Conservation (phyloP, 2,329 filamentous ascomycete species). For the Diaporthe humulicola region DNA sequence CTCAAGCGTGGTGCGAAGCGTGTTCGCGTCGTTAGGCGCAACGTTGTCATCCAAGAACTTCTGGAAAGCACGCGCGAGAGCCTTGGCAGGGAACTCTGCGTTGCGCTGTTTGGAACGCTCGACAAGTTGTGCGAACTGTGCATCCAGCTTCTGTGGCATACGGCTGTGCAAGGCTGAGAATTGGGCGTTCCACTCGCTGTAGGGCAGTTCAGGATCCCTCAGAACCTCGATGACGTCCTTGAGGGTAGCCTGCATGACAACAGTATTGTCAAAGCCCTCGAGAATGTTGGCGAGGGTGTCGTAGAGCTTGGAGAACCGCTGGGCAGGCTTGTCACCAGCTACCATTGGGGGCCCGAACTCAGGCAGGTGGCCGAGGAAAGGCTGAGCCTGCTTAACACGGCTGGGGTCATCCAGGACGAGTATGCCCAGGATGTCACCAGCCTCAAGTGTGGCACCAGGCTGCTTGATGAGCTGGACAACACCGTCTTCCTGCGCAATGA, state of each 20-base stretch:
- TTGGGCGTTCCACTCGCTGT: slow-evolving; percentile 95
- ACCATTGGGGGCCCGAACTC: slow-evolving; percentile 88
- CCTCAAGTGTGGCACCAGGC: slow-evolving; percentile 96
- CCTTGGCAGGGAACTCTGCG: slow-evolving; percentile 92
- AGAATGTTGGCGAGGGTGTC: slow-evolving; percentile 89
- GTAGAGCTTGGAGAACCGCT: slow-evolving; percentile 84
- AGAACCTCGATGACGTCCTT: slow-evolving; percentile 93
- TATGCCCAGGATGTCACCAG: slow-evolving; percentile 98
- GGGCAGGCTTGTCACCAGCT: slow-evolving; percentile 90
- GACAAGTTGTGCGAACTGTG: slow-evolving; percentile 84
- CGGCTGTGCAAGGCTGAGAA: slow-evolving; percentile 96
- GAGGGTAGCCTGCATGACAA: slow-evolving; percentile 90
- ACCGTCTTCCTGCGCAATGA: slow-evolving; percentile 94
- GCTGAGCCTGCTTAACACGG: slow-evolving; percentile 95
- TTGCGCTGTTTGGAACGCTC: slow-evolving; percentile 84
- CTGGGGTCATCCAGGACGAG: slow-evolving; percentile 94
- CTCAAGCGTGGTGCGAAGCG: slow-evolving; percentile 79
- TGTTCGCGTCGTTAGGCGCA: slow-evolving; percentile 76
- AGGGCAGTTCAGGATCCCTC: slow-evolving; percentile 89
- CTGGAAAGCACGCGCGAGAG: slow-evolving; percentile 83
- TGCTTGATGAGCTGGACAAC: slow-evolving; percentile 99
- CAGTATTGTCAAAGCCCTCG: slow-evolving; percentile 94
- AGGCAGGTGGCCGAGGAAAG: slow-evolving; percentile 92
- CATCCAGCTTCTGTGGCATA: slow-evolving; percentile 94
- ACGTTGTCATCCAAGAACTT: slow-evolving; percentile 94